phyloP scores from a whole-genome alignment of 352 stramenopile species.

The Globisporangium splendens region DNA sequence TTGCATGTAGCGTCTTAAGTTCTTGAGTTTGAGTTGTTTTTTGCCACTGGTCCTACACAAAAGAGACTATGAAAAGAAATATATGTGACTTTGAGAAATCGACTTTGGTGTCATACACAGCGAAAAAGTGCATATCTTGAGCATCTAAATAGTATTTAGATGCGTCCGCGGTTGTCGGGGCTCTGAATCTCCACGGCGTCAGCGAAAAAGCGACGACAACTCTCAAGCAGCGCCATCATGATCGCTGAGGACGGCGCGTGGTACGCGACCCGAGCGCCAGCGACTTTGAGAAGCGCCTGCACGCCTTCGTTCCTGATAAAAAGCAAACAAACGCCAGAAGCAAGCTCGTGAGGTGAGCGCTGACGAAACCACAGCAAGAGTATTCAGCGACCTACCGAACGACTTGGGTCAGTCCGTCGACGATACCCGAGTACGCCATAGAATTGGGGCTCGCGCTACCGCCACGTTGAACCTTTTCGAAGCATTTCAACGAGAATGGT shows the following conservation, averaged over 20 bases:
- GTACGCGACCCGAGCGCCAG: conserved; percentile 92
- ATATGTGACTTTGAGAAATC: too few relatives aligned
- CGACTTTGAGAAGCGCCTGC: conserved; percentile 92
- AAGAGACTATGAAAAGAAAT: too few relatives aligned
- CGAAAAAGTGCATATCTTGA: too few relatives aligned
- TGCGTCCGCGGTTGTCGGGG: too few relatives aligned
- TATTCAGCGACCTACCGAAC: conserved; percentile 34
- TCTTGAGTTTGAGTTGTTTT: too few relatives aligned
- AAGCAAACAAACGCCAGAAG: neutral
- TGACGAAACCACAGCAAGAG: neutral
- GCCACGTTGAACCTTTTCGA: too few relatives aligned
- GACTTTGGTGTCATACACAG: too few relatives aligned
- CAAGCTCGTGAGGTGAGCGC: neutral
- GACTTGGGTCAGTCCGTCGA: conserved; percentile 85
- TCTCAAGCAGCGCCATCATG: conserved; percentile 97
- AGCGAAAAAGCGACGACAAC: conserved; percentile 60
- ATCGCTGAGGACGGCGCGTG: conserved; percentile 95
- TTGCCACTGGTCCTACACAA: too few relatives aligned
- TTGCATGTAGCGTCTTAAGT: too few relatives aligned
- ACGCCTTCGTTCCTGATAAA: conserved; percentile 80
- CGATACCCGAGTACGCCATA: conserved; percentile 54
- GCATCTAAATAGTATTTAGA: too few relatives aligned
- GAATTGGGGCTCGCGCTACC: conserved; percentile 16
- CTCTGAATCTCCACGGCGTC: too few relatives aligned
- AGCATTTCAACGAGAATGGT: too few relatives aligned